Evolutionary conservation across 202 grass and related monocot species (phyloP), one percentile per base, ranked within the genome.

Genomic region (Panicum hallii): DNA sequence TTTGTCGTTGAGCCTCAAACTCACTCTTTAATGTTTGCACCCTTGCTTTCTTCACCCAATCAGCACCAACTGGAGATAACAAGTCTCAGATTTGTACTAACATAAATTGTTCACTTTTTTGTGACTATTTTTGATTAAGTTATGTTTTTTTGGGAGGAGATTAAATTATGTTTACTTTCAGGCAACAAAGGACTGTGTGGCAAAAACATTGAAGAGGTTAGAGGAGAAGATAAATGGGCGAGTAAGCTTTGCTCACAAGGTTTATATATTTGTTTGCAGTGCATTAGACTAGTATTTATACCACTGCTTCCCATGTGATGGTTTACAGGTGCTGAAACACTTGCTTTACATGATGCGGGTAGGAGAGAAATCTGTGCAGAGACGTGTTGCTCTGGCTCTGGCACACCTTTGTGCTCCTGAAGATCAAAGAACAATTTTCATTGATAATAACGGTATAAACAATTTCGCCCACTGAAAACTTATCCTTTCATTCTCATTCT

Each of bases 111-210:
- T 80, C 64, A 53, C 57, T 84, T 67, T 50, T 4, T 72, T 76
- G 16, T 74, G 44, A 75, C 1, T 52, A 23, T 62, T 56, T 84
- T 74, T 83, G 42, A 58, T 56, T 43, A 41, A 32, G 20, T 26
- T 47, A 83, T 34, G 52, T 86, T 60, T 74, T 26, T 26, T n/a
- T n/a, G n/a, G 26, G 26, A 26, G 26, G 26, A 26, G 42, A 58
- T 56, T 43, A 41, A 32, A 16, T 26, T 47, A 83, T 34, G 52
- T 86, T 60, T 74, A 74, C 81, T 91, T 88, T 79, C 77, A 99
- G 93, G 93, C 97, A 74, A 99, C 97, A 70, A 99, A 99, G 85
- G 97, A 99, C 83, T 97, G 97, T 94, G 91, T 99, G 63, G 93
- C 97, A 42, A 99, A 99, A 88, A 99, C 97, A 79, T 71, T 99